These are phyloP conservation scores for Cynanchum wilfordii DNA, from an alignment of 257 asterid genomes.

Conservation along the genomic window DNA sequence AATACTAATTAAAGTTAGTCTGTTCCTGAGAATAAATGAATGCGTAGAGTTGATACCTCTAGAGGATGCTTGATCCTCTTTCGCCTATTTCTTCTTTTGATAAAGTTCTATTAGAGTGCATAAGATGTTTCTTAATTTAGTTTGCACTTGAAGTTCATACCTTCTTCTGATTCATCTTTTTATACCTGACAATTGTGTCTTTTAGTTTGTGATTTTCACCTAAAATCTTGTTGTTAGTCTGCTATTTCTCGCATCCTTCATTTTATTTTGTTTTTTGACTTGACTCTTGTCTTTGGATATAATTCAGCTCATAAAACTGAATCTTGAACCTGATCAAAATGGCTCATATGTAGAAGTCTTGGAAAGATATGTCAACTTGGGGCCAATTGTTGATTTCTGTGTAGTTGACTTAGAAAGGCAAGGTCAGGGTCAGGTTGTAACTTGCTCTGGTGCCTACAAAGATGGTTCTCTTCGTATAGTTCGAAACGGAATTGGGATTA, in stretches of 20 bases:
- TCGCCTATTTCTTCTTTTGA: neutral
- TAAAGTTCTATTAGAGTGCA: neutral
- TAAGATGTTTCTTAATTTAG: neutral
- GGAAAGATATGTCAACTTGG: constrained; percentile 85
- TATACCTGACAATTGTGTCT: neutral
- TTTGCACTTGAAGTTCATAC: neutral
- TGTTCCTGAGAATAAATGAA: neutral
- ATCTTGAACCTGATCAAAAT: constrained; percentile 75
- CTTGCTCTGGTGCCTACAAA: constrained; percentile 94
- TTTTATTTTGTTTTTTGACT: constrained; percentile 7
- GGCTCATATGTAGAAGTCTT: constrained; percentile 90
- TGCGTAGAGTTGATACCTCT: neutral
- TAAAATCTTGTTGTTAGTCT: neutral
- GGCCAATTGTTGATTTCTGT: constrained; percentile 90
- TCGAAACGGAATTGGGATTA: constrained; percentile 90
- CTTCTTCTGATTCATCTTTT: neutral
- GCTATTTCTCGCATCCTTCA: neutral
- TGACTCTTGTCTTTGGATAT: constrained; percentile 14
- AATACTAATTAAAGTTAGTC: neutral
- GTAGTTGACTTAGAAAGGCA: constrained; percentile 95
- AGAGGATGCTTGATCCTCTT: neutral
- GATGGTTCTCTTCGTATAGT: constrained; percentile 92
- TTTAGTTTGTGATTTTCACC: neutral
- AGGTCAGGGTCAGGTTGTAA: constrained; percentile 98
- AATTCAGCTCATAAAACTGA: constrained; percentile 73